Base-by-base conservation (phyloP, 495 filamentous ascomycete genomes). In the Thozetella sp. region DNA sequence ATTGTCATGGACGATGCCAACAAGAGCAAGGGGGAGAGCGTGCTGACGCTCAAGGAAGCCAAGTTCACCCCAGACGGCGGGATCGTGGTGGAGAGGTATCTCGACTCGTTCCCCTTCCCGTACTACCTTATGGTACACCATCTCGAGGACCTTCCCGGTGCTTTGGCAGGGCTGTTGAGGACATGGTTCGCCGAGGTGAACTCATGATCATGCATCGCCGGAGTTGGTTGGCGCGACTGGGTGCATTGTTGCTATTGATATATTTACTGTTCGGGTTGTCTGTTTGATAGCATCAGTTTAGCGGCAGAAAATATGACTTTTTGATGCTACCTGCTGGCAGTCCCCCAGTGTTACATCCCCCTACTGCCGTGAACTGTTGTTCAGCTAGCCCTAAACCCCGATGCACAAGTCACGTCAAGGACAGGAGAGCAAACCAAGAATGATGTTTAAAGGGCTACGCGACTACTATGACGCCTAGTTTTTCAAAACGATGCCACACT, bases 161-260 rank as follows among this genome's bases (percentile, higher is more conserved):
- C 97, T 55, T 72, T 98, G 76, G 92, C 93, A 22, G 89, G 86
- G 60, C 85, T 96, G 60, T 81, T 99, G 76, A 91, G 93, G 73
- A 93, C 93, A 64, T 98, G 96, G 95, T 96, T 99, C 84, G 86
- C 87, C 1, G 96, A 99, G 81, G 92, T 98, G 59, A 80, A 74
- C 61, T 69, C 70, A 51, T 80, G 58, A 64, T 30, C 10, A 15
- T 23, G 9, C 1, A 19, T 13, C n/a, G 17, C 22, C 11, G 15
- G 10, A 20, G 25, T 12, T n/a, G n/a, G 20, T 23, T 22, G 25
- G n/a, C 19, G 30, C 10, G 15, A 19, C 12, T 27, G 27, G 19
- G 30, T 9, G 15, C 12, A 17, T 19, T 12, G 30, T n/a, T 25
- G 59, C 24, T 26, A 19, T 40, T 53, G 55, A 26, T 48, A 51